Evolutionary conservation across 1,284 basidiomycete genomes (phyloP).

Genomic region (Vanrija pseudolonga): DNA sequence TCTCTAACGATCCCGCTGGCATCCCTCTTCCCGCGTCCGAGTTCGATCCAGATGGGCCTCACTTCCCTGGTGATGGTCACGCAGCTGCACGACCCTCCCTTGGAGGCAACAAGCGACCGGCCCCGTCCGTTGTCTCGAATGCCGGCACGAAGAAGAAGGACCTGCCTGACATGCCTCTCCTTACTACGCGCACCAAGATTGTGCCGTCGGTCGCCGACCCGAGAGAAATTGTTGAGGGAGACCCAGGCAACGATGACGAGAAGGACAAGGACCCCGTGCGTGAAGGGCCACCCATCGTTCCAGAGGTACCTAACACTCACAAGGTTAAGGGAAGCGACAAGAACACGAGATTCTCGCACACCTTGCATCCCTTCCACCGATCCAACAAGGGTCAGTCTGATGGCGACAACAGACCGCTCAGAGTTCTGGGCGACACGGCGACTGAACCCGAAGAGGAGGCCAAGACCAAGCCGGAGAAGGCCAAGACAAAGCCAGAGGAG

Average conservation of each 20-base stretch:
- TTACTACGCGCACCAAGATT: too few species aligned
- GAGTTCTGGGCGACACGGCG: too few species aligned
- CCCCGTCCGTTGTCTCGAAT: too few species aligned
- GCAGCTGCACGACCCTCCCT: not conserved
- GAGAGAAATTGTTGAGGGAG: not conserved
- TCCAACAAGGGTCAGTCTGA: not conserved
- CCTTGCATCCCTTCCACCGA: slow-evolving; percentile 8
- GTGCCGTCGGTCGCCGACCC: not conserved
- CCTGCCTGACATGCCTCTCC: too few species aligned
- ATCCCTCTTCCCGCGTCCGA: not conserved
- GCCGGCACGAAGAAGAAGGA: too few species aligned
- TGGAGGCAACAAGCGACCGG: too few species aligned
- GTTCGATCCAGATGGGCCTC: not conserved
- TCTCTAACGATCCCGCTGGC: not conserved
- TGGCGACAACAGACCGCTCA: not conserved
- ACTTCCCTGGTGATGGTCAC: not conserved
- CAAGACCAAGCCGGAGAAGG: too few species aligned
- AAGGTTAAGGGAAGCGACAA: slow-evolving; percentile 14
- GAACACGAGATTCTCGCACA: slow-evolving; percentile 31
- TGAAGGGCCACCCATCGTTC: slow-evolving; percentile 16
- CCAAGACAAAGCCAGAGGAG: too few species aligned
- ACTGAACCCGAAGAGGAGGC: too few species aligned
- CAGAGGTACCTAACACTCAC: not conserved
- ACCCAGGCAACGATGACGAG: not conserved
- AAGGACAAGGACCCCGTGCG: not conserved